phyloP scores from a whole-genome alignment of 1,139 yeast species.

The Diutina rugosa region DNA sequence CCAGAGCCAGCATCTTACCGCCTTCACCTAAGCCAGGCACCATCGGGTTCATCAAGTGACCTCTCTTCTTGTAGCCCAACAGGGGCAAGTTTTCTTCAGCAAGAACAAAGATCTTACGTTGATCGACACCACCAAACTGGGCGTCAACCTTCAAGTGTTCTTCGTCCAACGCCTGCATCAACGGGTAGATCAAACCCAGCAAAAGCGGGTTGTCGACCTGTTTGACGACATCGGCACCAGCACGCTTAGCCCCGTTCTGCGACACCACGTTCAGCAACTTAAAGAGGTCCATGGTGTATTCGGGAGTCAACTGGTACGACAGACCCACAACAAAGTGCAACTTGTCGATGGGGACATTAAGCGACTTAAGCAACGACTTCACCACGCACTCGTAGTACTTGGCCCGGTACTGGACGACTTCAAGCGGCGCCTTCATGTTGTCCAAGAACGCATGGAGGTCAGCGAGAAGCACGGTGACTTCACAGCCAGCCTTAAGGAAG shows the following conservation, averaged over 20 bases:
- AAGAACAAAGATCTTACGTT: slow-evolving; percentile 91
- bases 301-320: slow-evolving; percentile 65
- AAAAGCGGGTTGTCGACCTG: slow-evolving; percentile 91
- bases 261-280: slow-evolving; percentile 71
- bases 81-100: slow-evolving; percentile 89
- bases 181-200: slow-evolving; percentile 90
- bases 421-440: slow-evolving; percentile 96
- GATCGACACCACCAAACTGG: slow-evolving; percentile 98
- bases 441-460: slow-evolving; percentile 95
- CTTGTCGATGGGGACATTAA: slow-evolving; percentile 85
- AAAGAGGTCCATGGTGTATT: slow-evolving; percentile 83
- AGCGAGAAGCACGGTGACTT: slow-evolving; percentile 86
- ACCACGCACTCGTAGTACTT: slow-evolving; percentile 75
- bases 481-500: slow-evolving; percentile 91
- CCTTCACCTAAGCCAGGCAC: slow-evolving; percentile 96
- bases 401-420: slow-evolving; percentile 80
- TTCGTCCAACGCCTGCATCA: slow-evolving; percentile 98
- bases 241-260: slow-evolving; percentile 94
- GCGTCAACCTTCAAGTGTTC: slow-evolving; percentile 81
- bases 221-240: slow-evolving; percentile 99
- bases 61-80: slow-evolving; percentile 91
- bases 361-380: slow-evolving; percentile 72
- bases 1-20: slow-evolving; percentile 98
- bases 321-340: slow-evolving; percentile 80
- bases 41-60: slow-evolving; percentile 98